Evolutionary conservation across 305 asterid genomes (phyloP).

Genomic region (Fraxinus floribunda): DNA sequence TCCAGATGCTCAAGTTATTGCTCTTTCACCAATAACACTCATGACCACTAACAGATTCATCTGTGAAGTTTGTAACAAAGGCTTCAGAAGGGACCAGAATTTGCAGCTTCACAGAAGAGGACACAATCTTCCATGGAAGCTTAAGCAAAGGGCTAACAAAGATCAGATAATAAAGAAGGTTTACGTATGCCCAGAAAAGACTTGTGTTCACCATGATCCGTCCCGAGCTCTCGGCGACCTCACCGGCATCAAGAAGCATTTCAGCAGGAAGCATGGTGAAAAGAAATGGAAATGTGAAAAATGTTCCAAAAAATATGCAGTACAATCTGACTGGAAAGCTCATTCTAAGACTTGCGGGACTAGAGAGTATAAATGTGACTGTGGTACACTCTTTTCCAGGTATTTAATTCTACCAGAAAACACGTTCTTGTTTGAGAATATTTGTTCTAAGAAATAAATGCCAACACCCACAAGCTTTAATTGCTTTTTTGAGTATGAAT

Average conservation of each 20-base stretch:
- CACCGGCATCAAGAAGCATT: constrained; percentile 85
- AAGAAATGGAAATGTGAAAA: constrained; percentile 93
- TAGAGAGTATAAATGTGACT: constrained; percentile 87
- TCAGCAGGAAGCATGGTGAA: constrained; percentile 88
- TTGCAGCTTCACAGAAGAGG: constrained; percentile 92
- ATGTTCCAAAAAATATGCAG: constrained; percentile 81
- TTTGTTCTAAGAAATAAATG: not conserved
- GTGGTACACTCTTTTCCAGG: constrained; percentile 94
- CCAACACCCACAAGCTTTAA: not conserved
- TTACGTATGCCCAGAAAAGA: constrained; percentile 81
- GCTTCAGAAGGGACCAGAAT: constrained; percentile 82
- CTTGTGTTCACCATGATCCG: constrained; percentile 81
- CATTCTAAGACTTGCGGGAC: constrained; percentile 86
- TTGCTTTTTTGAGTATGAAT: not conserved
- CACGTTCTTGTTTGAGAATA: not conserved
- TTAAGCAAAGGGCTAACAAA: constrained; percentile 64
- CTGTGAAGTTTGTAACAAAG: constrained; percentile 88
- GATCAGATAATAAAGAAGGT: constrained; percentile 65
- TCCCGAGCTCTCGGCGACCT: constrained; percentile 82
- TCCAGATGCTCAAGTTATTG: constrained; percentile 90
- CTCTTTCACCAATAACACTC: constrained; percentile 73
- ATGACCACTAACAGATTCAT: constrained; percentile 83
- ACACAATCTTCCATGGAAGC: constrained; percentile 89
- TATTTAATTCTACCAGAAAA: constrained; percentile 11
- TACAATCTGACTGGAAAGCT: constrained; percentile 93